These are phyloP conservation scores for Delphinella strobiligena DNA, from an alignment of 2,329 filamentous ascomycete species.

Conservation along the genomic window DNA sequence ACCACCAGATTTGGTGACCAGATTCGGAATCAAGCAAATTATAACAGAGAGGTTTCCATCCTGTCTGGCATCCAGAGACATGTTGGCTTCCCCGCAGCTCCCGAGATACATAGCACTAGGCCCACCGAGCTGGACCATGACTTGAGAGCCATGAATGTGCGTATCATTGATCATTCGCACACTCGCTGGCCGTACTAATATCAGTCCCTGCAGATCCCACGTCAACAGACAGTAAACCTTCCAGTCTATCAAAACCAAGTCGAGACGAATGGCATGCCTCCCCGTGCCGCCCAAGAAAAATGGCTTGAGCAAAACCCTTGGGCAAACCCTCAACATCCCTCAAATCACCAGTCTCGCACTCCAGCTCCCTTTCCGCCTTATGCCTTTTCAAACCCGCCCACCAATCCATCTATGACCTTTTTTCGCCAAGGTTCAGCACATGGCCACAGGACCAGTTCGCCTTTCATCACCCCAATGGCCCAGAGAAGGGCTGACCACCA, in stretches of 20 bases:
- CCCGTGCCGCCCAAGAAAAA: slow-evolving; percentile 45
- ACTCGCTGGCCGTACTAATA: background rate
- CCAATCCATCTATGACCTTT: slow-evolving; percentile 7
- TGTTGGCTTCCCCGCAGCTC: slow-evolving; percentile 92
- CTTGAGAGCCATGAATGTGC: slow-evolving; percentile 77
- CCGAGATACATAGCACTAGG: slow-evolving; percentile 63
- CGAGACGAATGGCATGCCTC: slow-evolving; percentile 6
- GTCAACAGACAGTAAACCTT: slow-evolving; percentile 11
- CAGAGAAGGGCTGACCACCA: slow-evolving; percentile 12
- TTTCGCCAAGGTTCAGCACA: slow-evolving; percentile 7
- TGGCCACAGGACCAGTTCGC: slow-evolving; percentile 11
- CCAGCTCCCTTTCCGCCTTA: slow-evolving; percentile 9
- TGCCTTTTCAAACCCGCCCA: slow-evolving; percentile 1
- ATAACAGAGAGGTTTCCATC: slow-evolving; percentile 90
- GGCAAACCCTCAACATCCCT: slow-evolving; percentile 62
- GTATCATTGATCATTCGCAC: slow-evolving; percentile 23
- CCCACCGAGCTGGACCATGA: slow-evolving; percentile 71
- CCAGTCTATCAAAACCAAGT: slow-evolving; percentile 1
- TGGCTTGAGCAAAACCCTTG: slow-evolving; percentile 84
- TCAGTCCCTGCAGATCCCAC: slow-evolving; percentile 4
- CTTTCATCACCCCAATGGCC: slow-evolving; percentile 19
- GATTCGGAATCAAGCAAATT: slow-evolving; percentile 73
- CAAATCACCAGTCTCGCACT: slow-evolving; percentile 10
- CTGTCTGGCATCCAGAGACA: slow-evolving; percentile 87
- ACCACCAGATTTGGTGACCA: slow-evolving; percentile 66